phyloP scores from a whole-genome alignment of 139 green algal genomes.

The Bryopsis sp. region DNA sequence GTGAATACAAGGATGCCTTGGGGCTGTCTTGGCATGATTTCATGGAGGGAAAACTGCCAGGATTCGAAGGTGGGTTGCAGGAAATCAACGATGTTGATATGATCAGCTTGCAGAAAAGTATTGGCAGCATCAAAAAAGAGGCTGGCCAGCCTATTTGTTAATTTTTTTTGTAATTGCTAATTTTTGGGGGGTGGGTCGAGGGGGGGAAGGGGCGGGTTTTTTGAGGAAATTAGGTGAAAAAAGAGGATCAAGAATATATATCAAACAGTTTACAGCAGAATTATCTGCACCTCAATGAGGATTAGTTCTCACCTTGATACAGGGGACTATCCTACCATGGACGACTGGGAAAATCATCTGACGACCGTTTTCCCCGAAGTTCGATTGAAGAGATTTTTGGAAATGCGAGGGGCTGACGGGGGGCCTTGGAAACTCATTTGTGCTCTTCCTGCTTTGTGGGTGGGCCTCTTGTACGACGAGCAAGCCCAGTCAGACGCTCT shows the following conservation, averaged over 20 bases:
- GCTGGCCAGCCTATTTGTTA: too few species aligned
- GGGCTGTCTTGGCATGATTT: conserved; percentile 83
- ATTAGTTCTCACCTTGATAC: too few species aligned
- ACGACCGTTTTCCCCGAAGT: conserved; percentile 97
- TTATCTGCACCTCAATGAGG: too few species aligned
- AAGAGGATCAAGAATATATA: too few species aligned
- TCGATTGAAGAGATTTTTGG: conserved; percentile 88
- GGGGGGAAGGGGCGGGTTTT: too few species aligned
- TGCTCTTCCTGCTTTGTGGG: conserved; percentile 86
- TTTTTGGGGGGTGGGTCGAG: too few species aligned
- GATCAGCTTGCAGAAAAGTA: neutral
- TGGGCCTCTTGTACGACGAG: conserved; percentile 90
- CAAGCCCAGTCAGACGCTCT: conserved; percentile 25
- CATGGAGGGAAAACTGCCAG: conserved; percentile 70
- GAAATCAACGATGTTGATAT: neutral
- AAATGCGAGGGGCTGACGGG: conserved; percentile 95
- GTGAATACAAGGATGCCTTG: conserved; percentile 75
- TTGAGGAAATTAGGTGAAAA: too few species aligned
- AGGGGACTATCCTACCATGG: conserved; percentile 76
- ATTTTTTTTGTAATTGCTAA: too few species aligned
- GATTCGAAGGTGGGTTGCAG: neutral
- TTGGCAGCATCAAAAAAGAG: neutral
- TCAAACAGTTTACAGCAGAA: too few species aligned
- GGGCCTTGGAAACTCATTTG: conserved; percentile 86
- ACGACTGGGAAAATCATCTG: conserved; percentile 93